phyloP scores from a whole-genome alignment of 345 rosid genomes.

The Brassica cretica region DNA sequence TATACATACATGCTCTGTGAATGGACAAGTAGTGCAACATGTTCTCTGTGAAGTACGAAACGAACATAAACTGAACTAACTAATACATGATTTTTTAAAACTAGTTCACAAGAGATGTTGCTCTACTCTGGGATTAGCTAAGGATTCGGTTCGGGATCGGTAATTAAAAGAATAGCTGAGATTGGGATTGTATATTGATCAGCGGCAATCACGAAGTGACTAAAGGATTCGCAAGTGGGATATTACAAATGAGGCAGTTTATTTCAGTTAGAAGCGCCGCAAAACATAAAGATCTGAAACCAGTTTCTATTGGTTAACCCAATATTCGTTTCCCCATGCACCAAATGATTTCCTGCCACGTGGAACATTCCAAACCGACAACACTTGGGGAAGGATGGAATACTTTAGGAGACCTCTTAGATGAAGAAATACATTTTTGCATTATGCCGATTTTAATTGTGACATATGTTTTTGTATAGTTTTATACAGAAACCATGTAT shows the following conservation, averaged over 20 bases:
- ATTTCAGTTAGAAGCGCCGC: conserved; percentile 43
- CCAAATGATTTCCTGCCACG: conserved; percentile 8
- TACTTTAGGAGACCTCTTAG: conserved; percentile 28
- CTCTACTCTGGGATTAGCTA: not conserved
- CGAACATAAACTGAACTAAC: not conserved
- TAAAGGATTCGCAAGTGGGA: conserved; percentile 29
- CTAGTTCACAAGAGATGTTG: not conserved
- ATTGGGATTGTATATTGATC: conserved; percentile 2
- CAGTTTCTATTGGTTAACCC: conserved; percentile 30
- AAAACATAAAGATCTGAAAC: conserved; percentile 30
- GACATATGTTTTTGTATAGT: not conserved
- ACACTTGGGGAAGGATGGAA: conserved; percentile 29
- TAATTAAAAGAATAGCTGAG: not conserved
- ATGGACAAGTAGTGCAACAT: not conserved
- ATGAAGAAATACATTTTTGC: conserved; percentile 28
- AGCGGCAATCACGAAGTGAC: conserved; percentile 34
- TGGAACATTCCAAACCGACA: conserved; percentile 36
- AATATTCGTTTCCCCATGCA: conserved; percentile 27
- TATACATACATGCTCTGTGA: not conserved
- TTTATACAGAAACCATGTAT: not conserved
- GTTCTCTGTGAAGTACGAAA: not conserved
- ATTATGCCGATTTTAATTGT: not conserved
- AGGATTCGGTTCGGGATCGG: not conserved
- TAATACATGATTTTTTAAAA: not conserved
- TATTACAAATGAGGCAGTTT: conserved; percentile 25